Percentiles rank a stretch among this genome's conserved stretches.
phyloP scores from a whole-genome alignment of 495 filamentous ascomycete species.

The Xylaria curta region DNA sequence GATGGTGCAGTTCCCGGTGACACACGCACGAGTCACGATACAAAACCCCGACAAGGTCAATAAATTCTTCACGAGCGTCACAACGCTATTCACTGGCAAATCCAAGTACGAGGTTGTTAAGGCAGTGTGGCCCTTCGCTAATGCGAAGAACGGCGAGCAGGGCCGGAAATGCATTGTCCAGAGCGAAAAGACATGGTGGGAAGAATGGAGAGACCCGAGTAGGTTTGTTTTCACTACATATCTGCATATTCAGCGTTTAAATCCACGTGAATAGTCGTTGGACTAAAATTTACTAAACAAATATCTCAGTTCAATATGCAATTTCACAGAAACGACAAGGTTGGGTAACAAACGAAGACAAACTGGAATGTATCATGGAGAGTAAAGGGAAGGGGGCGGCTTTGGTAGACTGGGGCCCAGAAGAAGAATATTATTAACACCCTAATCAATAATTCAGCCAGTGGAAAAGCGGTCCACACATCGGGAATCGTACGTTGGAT shows the following conservation, averaged over 20 bases:
- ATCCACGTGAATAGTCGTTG: background rate
- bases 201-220: conserved; percentile 55
- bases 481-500: background rate
- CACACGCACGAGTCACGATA: conserved; percentile 54
- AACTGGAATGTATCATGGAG: conserved; percentile 57
- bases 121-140: conserved; percentile 56
- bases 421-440: conserved; percentile 23
- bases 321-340: conserved; percentile 52
- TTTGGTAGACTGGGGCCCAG: conserved; percentile 51
- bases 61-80: conserved; percentile 52
- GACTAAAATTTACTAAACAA: background rate
- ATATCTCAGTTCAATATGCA: conserved; percentile 39
- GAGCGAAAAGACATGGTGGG: conserved; percentile 62
- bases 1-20: conserved; percentile 56
- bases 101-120: conserved; percentile 57
- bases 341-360: conserved; percentile 60
- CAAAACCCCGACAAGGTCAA: conserved; percentile 55
- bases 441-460: background rate
- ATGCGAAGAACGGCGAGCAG: conserved; percentile 44
- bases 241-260: background rate
- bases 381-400: conserved; percentile 40
- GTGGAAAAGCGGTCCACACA: background rate
- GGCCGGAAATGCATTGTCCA: conserved; percentile 52
- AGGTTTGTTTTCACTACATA: background rate
- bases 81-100: conserved; percentile 51